phyloP scores from a whole-genome alignment of 2,329 filamentous ascomycete genomes.

The Rutstroemia sp. region DNA sequence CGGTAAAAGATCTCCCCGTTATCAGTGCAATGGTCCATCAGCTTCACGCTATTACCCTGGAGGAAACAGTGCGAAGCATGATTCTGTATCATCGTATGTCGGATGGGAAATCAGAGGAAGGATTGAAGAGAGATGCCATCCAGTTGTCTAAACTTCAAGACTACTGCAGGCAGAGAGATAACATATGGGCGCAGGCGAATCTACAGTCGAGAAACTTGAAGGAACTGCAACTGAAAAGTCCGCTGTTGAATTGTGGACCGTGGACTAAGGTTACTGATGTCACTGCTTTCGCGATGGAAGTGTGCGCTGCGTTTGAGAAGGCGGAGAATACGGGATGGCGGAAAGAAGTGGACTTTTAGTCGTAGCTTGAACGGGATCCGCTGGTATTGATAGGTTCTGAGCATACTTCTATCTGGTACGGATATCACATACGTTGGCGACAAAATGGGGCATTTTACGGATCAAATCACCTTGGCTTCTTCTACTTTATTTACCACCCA shows the following conservation, averaged over 20 bases:
- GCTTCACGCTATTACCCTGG: constrained; percentile 1
- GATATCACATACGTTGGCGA: neutral
- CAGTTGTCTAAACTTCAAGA: neutral
- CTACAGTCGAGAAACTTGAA: neutral
- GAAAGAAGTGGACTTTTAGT: constrained; percentile 9
- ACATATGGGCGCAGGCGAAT: constrained; percentile 4
- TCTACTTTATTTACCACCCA: too few relatives aligned
- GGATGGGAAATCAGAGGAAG: neutral
- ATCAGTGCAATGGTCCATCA: constrained; percentile 3
- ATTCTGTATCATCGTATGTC: neutral
- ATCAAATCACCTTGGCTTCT: too few relatives aligned
- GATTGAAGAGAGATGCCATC: neutral
- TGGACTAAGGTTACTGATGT: constrained; percentile 5
- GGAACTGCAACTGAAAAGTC: neutral
- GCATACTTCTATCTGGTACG: neutral
- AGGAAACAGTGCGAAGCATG: constrained; percentile 1
- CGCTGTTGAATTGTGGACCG: neutral
- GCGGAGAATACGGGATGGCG: constrained; percentile 7
- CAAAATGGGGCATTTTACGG: too few relatives aligned
- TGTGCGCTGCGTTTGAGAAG: constrained; percentile 8
- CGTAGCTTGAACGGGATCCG: neutral
- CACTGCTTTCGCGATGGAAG: constrained; percentile 5
- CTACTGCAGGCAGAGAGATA: neutral
- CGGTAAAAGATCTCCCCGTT: constrained; percentile 1
- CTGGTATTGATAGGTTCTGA: neutral